A percentile compares a stretch with the other conserved stretches of the same genome.
These are phyloP conservation scores for Salix koriyanagi DNA, from an alignment of 345 rosid genomes.

Conservation along the genomic window DNA sequence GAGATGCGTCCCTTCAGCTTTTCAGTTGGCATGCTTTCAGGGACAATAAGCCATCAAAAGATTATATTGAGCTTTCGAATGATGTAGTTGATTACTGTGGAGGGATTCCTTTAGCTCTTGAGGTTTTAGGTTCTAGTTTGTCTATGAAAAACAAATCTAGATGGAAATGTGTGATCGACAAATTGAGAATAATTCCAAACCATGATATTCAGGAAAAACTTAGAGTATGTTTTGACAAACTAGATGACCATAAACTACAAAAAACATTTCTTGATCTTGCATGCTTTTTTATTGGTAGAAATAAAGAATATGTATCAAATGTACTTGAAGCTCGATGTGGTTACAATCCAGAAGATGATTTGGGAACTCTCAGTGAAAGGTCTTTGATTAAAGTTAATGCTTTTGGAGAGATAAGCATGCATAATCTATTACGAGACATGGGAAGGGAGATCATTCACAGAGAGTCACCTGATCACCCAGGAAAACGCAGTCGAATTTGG, in stretches of 20 bases:
- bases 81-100: not conserved
- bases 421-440: no score
- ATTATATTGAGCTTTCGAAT: not conserved
- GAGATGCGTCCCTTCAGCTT: not conserved
- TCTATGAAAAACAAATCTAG: not conserved
- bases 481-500: not conserved
- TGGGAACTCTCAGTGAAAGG: not conserved
- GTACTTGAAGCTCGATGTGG: not conserved
- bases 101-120: conserved; percentile 15
- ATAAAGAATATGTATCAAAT: not conserved
- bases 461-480: not conserved
- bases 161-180: conserved; percentile 1
- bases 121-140: conserved; percentile 10
- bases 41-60: not conserved
- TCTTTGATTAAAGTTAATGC: not conserved
- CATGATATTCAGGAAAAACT: not conserved
- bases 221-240: not conserved
- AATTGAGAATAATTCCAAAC: not conserved
- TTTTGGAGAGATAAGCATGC: no score
- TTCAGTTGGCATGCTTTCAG: conserved; percentile 11
- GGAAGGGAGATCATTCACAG: no score
- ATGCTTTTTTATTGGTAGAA: not conserved
- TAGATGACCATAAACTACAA: not conserved
- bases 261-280: not conserved
- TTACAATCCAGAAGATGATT: not conserved